Conservation (phyloP, 495 filamentous ascomycete genomes). For the Polyplosphaeria fusca region DNA sequence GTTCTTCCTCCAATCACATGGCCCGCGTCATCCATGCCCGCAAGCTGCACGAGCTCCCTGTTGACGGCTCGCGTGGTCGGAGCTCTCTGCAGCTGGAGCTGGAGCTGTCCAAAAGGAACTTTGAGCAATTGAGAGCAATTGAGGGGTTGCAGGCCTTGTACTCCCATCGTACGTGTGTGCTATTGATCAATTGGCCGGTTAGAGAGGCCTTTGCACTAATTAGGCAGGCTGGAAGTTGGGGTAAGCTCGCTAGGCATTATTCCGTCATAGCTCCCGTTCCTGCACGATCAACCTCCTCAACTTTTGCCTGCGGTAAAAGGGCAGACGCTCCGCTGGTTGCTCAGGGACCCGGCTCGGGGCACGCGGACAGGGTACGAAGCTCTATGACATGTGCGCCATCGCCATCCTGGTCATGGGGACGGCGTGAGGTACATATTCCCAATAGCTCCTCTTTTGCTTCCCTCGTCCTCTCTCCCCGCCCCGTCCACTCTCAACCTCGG, state of each 20-base stretch:
- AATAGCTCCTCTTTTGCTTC: background rate
- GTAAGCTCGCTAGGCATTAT: slow-evolving; percentile 1
- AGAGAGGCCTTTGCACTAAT: background rate
- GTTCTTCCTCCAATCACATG: slow-evolving; percentile 20
- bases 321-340: background rate
- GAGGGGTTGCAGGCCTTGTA: background rate
- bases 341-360: slow-evolving; percentile 2
- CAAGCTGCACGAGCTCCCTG: background rate
- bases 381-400: background rate
- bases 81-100: background rate
- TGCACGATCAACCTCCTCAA: slow-evolving; percentile 7
- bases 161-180: background rate
- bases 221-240: too few relatives aligned
- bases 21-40: background rate
- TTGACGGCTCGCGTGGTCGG: too few relatives aligned
- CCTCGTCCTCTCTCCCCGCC: background rate
- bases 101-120: background rate
- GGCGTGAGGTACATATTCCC: slow-evolving; percentile 13
- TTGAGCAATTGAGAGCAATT: background rate
- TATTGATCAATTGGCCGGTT: background rate
- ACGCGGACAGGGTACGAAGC: background rate
- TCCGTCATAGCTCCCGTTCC: slow-evolving; percentile 20
- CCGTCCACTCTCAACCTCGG: background rate
- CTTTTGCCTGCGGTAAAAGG: slow-evolving; percentile 18
- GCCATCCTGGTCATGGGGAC: slow-evolving; percentile 17